A percentile compares a stretch with the other conserved stretches of the same genome.
These are phyloP conservation scores for Candida silvicultrix DNA, from an alignment of 805 yeast species.

Conservation along the genomic window DNA sequence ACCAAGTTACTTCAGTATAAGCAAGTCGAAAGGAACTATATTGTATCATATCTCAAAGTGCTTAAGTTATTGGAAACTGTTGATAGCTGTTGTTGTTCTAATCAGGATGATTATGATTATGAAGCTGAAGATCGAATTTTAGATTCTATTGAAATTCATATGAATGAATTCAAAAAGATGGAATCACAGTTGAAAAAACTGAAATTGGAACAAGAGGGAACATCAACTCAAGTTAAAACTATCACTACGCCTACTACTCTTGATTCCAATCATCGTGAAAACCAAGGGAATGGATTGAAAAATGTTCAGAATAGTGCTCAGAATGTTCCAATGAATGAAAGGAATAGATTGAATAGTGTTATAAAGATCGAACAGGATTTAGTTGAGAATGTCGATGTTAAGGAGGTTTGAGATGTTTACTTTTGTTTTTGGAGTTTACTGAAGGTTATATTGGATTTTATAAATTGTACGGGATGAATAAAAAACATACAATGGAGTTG, in stretches of 20 bases:
- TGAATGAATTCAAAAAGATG: conserved; percentile 15
- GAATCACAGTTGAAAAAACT: conserved; percentile 11
- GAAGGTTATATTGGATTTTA: conserved; percentile 5
- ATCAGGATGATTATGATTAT: conserved; percentile 15
- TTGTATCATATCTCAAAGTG: conserved; percentile 13
- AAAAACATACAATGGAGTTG: no score
- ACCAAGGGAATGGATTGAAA: not conserved
- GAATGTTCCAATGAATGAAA: no score
- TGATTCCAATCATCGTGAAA: no score
- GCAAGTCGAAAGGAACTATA: conserved; percentile 4
- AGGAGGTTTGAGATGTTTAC: not conserved
- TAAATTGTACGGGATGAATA: no score
- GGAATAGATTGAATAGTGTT: not conserved
- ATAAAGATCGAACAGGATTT: not conserved
- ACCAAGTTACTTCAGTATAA: not conserved
- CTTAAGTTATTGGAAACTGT: conserved; percentile 13
- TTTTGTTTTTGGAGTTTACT: conserved; percentile 20
- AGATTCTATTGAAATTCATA: conserved; percentile 14
- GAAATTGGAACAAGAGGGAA: not conserved
- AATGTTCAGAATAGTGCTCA: not conserved
- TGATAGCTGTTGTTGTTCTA: conserved; percentile 10
- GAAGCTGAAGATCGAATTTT: conserved; percentile 21
- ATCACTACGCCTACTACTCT: not conserved
- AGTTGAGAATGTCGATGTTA: not conserved
- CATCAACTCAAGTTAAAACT: not conserved